Base-by-base conservation (phyloP, 805 yeast species). In the Pichia nanzhaoensis region DNA sequence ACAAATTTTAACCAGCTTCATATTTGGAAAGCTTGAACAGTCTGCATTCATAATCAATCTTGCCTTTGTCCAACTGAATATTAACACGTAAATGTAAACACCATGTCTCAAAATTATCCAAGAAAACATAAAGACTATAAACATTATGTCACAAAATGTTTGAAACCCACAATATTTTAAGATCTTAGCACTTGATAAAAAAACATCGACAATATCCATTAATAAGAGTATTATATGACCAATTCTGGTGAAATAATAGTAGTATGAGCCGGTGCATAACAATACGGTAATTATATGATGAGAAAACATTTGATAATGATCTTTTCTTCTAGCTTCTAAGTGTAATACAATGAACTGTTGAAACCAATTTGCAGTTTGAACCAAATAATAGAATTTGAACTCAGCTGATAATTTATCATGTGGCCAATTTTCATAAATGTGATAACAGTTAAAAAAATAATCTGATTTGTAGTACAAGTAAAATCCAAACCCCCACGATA, bases 201-300 rank as follows among this genome's bases (percentile, higher is more conserved):
- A 68, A 36, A 82, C 76, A 60, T 89, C 97, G 39, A 80, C 93
- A 27, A 80, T 68, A 66, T 89, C 96, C 95, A 89, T 89, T 45
- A 86, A 66, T 50, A 81, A 72, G 52, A 87, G 64, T 37, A 89
- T 82, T 24, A 82, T 73, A 63, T 87, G 86, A 27, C 97, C 96
- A 45, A 86, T 75, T 32, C 86, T 73, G 30, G 82, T 77, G 63
- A 80, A 84, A 64, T 84, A 80, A 59, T 77, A 79, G 57, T 68
- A 70, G 62, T 88, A 89, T 1, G 93, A 82, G 2, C 93, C 91
- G 12, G 73, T 60, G 22, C 84, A 73, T 45, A 89, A 71, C 19
- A 69, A 54, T 54, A 80, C 73, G 1, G 97, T 89, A 46, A 90
- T 80, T 46, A 90, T 78, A 63, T 89, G 97, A 61, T 89, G 97